A percentile compares a stretch with the other conserved stretches of the same genome.
Evolutionary conservation across 345 rosid species (phyloP).

Genomic region (Salix exigua): DNA sequence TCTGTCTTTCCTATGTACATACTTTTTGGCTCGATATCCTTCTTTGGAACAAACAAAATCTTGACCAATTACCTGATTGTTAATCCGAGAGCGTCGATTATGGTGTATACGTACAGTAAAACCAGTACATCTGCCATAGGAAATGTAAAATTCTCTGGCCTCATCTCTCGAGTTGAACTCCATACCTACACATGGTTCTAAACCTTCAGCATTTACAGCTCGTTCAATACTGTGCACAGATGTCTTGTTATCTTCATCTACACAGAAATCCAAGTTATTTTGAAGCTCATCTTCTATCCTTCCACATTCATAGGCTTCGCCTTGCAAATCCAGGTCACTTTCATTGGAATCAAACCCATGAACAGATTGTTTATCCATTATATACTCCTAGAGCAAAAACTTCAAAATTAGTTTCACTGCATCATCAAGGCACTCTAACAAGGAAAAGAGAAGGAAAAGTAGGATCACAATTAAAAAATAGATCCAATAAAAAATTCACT

Average conservation of each 20-base stretch:
- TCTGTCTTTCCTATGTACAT: constrained; percentile 47
- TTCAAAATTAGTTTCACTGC: neutral
- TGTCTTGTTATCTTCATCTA: constrained; percentile 40
- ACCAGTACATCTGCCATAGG: constrained; percentile 43
- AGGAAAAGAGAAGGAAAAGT: neutral
- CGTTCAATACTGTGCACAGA: constrained; percentile 30
- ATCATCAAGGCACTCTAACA: neutral
- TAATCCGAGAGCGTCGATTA: constrained; percentile 46
- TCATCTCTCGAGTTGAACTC: constrained; percentile 49
- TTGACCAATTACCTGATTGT: constrained; percentile 47
- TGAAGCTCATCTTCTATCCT: constrained; percentile 28
- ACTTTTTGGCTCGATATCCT: constrained; percentile 53
- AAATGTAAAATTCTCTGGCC: constrained; percentile 44
- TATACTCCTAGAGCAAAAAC: neutral
- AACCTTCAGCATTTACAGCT: constrained; percentile 5
- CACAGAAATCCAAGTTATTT: constrained; percentile 27
- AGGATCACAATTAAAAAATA: neutral
- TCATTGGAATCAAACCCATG: constrained; percentile 19
- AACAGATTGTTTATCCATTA: constrained; percentile 16
- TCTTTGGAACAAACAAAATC: constrained; percentile 59
- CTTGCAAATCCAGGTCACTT: constrained; percentile 19
- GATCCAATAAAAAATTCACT: neutral
- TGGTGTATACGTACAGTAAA: constrained; percentile 51
- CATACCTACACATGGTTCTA: constrained; percentile 40
- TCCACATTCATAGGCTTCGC: constrained; percentile 13